Evolutionary conservation across 1,139 yeast genomes (phyloP).

Genomic region (Pichia sp.): DNA sequence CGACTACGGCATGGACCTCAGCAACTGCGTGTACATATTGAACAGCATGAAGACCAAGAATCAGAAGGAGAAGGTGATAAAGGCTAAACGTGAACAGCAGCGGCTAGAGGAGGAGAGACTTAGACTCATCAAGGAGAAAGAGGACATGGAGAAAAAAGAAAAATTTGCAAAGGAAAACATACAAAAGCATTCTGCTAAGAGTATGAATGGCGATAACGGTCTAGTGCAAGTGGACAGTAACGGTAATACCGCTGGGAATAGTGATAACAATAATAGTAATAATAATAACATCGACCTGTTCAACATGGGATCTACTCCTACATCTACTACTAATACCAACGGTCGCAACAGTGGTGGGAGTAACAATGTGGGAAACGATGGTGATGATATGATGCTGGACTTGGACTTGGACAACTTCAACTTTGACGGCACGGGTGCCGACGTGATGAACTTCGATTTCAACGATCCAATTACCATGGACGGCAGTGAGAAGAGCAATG

Average conservation of each 20-base stretch:
- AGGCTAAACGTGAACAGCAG: slow-evolving; percentile 21
- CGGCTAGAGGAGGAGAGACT: slow-evolving; percentile 6
- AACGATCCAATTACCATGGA: slow-evolving; percentile 4
- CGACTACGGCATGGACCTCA: slow-evolving; percentile 34
- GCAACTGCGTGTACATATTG: slow-evolving; percentile 33
- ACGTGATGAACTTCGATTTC: slow-evolving; percentile 14
- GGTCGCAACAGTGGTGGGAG: not conserved
- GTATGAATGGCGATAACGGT: not conserved
- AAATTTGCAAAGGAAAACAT: slow-evolving; percentile 5
- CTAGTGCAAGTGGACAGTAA: not conserved
- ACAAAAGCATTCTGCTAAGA: slow-evolving; percentile 1
- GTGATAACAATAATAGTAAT: slow-evolving; percentile 4
- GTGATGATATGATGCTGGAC: slow-evolving; percentile 27
- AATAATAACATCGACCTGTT: not conserved
- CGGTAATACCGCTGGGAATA: not conserved
- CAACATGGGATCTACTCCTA: not conserved
- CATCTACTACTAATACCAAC: not conserved
- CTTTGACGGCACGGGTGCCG: slow-evolving; percentile 21
- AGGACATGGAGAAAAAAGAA: slow-evolving; percentile 3
- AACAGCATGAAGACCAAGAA: slow-evolving; percentile 30
- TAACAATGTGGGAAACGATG: slow-evolving; percentile 11
- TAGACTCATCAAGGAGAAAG: slow-evolving; percentile 16
- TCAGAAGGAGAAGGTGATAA: slow-evolving; percentile 28
- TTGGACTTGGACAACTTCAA: slow-evolving; percentile 31
- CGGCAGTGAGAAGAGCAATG: not conserved